Percentiles rank a stretch among this genome's conserved stretches.
These are phyloP conservation scores for Ogataea parapolymorpha DNA, from an alignment of 805 yeast genomes.

Conservation along the genomic window DNA sequence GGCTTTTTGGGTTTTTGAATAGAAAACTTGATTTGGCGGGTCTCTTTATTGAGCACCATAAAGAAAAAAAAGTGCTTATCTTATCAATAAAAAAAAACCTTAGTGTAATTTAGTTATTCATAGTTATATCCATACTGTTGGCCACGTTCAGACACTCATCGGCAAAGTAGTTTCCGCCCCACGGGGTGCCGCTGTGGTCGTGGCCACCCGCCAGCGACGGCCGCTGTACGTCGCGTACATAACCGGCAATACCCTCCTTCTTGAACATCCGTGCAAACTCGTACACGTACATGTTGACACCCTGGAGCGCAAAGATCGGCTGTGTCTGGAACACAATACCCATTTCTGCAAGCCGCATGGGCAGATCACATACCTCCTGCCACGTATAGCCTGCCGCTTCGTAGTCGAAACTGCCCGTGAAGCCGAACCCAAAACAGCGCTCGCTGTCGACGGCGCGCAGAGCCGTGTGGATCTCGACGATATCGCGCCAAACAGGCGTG, in stretches of 20 bases:
- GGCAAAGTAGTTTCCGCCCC: conserved; percentile 22
- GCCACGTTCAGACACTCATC: conserved; percentile 22
- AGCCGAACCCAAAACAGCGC: conserved; percentile 56
- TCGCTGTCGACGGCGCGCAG: conserved; percentile 48
- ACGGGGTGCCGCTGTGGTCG: conserved; percentile 21
- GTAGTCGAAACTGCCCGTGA: conserved; percentile 64
- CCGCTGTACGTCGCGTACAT: conserved; percentile 14
- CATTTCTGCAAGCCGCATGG: conserved; percentile 50
- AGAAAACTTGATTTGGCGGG: conserved; percentile 17
- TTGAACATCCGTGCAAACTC: conserved; percentile 49
- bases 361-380: conserved; percentile 43
- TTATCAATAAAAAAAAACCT: neutral
- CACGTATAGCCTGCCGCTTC: conserved; percentile 51
- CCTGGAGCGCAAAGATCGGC: conserved; percentile 54
- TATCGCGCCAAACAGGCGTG: conserved; percentile 52
- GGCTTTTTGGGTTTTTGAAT: conserved; percentile 2
- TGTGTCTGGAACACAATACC: conserved; percentile 52
- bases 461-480: conserved; percentile 42
- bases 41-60: conserved; percentile 15
- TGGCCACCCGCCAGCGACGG: conserved; percentile 14
- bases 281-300: conserved; percentile 50
- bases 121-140: conserved; percentile 16
- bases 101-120: neutral
- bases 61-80: neutral
- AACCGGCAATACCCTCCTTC: conserved; percentile 51